phyloP scores from a whole-genome alignment of 2,329 filamentous ascomycete genomes.

The Lachnellula subtilissima region DNA sequence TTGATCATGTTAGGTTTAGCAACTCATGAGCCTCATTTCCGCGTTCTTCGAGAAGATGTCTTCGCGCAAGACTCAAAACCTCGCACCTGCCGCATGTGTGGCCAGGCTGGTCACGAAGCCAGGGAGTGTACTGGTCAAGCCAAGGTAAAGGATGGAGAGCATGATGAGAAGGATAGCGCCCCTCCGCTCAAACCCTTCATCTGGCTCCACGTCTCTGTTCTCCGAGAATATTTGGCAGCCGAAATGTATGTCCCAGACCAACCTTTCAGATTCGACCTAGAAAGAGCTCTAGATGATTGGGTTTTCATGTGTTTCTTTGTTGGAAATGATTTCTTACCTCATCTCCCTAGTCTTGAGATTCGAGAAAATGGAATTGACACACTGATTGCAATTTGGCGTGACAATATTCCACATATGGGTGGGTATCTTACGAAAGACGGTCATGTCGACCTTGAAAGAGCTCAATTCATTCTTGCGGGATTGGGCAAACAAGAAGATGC shows the following conservation, averaged over 20 bases:
- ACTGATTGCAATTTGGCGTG: slow-evolving; percentile 92
- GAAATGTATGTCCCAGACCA: slow-evolving; percentile 81
- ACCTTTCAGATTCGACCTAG: slow-evolving; percentile 85
- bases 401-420: slow-evolving; percentile 85
- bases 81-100: slow-evolving; percentile 80
- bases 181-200: slow-evolving; percentile 84
- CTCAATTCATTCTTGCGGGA: slow-evolving; percentile 82
- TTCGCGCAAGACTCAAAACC: slow-evolving; percentile 85
- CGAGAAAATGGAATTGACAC: slow-evolving; percentile 96
- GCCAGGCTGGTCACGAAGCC: slow-evolving; percentile 86
- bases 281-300: slow-evolving; percentile 95
- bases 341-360: slow-evolving; percentile 95
- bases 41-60: slow-evolving; percentile 93
- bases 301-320: slow-evolving; percentile 99
- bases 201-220: slow-evolving; percentile 89
- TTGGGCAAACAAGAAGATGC: slow-evolving; percentile 89
- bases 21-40: slow-evolving; percentile 96
- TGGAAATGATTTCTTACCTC: slow-evolving; percentile 95
- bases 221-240: slow-evolving; percentile 88
- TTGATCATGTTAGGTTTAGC: slow-evolving; percentile 97
- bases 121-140: slow-evolving; percentile 75
- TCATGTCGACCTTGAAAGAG: slow-evolving; percentile 78
- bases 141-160: slow-evolving; percentile 73
- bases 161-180: slow-evolving; percentile 73
- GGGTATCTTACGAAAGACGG: slow-evolving; percentile 96